Conservation (phyloP, 2,329 filamentous ascomycete species). For the Onygena corvina region DNA sequence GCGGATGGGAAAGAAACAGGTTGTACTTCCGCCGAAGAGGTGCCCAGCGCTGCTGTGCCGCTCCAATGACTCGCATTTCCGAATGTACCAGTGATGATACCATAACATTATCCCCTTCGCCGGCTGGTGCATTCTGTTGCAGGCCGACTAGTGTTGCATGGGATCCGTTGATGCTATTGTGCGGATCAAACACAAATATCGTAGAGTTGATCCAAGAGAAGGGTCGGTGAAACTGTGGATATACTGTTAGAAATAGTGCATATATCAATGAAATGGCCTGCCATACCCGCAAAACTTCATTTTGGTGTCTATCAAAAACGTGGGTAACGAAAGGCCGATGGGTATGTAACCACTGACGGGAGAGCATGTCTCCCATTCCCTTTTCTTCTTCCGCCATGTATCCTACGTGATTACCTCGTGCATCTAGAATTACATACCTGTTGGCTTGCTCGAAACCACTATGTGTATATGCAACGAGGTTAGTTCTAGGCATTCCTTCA, state of each 20-base stretch:
- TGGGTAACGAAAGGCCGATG: constrained; percentile 54
- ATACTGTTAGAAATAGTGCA: neutral
- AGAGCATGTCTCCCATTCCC: constrained; percentile 45
- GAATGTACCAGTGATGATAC: constrained; percentile 43
- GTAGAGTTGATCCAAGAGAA: constrained; percentile 52
- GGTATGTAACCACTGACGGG: constrained; percentile 49
- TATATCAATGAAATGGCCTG: neutral
- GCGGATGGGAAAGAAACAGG: constrained; percentile 46
- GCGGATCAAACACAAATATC: constrained; percentile 46
- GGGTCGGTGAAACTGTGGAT: constrained; percentile 44
- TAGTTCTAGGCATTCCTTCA: neutral
- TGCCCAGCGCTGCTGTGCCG: constrained; percentile 53
- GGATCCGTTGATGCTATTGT: constrained; percentile 25
- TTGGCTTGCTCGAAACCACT: constrained; percentile 56
- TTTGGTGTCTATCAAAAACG: constrained; percentile 50
- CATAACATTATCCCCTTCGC: constrained; percentile 37
- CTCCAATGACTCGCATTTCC: constrained; percentile 52
- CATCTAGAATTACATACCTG: constrained; percentile 54
- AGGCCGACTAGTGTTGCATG: constrained; percentile 31
- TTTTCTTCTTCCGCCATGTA: constrained; percentile 54
- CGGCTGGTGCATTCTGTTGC: constrained; percentile 27
- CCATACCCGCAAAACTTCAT: constrained; percentile 45
- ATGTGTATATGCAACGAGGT: neutral
- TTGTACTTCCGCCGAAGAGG: constrained; percentile 52
- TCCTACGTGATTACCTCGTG: constrained; percentile 50